Conservation (phyloP, 2,329 filamentous ascomycete genomes). For the Botryosphaeria dothidea region DNA sequence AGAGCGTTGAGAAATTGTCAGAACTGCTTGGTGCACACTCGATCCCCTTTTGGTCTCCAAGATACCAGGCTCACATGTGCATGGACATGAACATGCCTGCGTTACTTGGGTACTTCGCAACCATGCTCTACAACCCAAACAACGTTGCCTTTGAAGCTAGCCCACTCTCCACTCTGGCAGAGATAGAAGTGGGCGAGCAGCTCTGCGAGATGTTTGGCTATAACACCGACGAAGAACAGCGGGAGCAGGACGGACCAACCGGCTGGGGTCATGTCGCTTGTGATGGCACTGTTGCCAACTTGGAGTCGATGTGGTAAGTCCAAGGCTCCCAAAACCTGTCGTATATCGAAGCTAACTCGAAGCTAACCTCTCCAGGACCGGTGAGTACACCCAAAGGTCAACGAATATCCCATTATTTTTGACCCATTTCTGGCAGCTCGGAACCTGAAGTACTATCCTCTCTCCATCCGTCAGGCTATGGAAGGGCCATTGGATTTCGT, state of each 20-base stretch:
- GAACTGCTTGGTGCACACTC: constrained; percentile 45
- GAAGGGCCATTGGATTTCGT: constrained; percentile 33
- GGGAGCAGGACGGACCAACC: constrained; percentile 26
- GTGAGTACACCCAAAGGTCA: neutral
- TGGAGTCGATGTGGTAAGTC: constrained; percentile 49
- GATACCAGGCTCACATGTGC: constrained; percentile 51
- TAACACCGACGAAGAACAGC: constrained; percentile 27
- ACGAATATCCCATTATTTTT: neutral
- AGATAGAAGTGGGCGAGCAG: constrained; percentile 48
- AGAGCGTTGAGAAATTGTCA: constrained; percentile 38
- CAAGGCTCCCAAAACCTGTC: no score
- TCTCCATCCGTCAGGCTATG: constrained; percentile 39
- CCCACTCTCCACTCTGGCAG: constrained; percentile 47
- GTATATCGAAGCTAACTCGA: no score
- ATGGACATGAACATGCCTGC: constrained; percentile 46
- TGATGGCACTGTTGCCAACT: constrained; percentile 49
- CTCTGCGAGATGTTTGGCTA: constrained; percentile 50
- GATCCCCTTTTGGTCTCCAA: constrained; percentile 50
- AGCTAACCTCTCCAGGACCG: constrained; percentile 16
- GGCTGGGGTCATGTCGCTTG: constrained; percentile 51
- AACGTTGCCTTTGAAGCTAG: constrained; percentile 51
- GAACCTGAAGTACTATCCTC: constrained; percentile 51
- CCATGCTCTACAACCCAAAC: constrained; percentile 55
- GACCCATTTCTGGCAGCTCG: constrained; percentile 33
- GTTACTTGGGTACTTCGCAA: constrained; percentile 50